Evolutionary conservation across 2,329 filamentous ascomycete genomes (phyloP).

Genomic region (Cordyceps javanica): DNA sequence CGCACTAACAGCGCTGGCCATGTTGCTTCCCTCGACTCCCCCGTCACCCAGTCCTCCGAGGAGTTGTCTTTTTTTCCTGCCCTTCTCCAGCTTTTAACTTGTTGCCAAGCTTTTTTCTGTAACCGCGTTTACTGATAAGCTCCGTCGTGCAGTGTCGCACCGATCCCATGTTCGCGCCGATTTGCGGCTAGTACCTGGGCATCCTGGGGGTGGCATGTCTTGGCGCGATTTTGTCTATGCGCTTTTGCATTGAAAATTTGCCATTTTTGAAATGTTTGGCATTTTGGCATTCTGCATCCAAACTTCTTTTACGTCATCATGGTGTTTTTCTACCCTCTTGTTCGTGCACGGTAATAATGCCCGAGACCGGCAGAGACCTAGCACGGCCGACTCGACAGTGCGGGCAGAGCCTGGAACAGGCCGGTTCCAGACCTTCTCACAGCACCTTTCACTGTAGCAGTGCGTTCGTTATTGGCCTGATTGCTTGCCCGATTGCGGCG

Average conservation of each 20-base stretch:
- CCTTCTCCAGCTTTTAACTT: constrained; percentile 6
- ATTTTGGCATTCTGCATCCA: not conserved
- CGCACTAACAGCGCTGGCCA: not conserved
- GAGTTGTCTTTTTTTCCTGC: not conserved
- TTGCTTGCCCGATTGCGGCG: too few relatives aligned
- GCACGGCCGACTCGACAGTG: too few relatives aligned
- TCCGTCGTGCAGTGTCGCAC: constrained; percentile 8
- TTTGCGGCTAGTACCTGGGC: not conserved
- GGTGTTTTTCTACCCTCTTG: not conserved
- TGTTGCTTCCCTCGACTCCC: constrained; percentile 12
- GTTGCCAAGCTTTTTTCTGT: constrained; percentile 4
- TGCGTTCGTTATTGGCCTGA: too few relatives aligned
- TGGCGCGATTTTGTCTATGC: not conserved
- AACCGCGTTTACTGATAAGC: not conserved
- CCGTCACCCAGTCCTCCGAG: not conserved
- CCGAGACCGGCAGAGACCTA: too few relatives aligned
- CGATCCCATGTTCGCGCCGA: not conserved
- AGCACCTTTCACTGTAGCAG: too few relatives aligned
- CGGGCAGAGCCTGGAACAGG: too few relatives aligned
- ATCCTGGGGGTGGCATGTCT: too few relatives aligned
- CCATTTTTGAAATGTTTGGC: not conserved
- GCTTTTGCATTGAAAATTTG: too few relatives aligned
- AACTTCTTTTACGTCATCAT: not conserved
- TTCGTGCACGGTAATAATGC: too few relatives aligned
- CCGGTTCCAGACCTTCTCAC: too few relatives aligned